Base-by-base conservation (phyloP, 2,329 filamentous ascomycete species). In the Colletotrichum tamarilloi region DNA sequence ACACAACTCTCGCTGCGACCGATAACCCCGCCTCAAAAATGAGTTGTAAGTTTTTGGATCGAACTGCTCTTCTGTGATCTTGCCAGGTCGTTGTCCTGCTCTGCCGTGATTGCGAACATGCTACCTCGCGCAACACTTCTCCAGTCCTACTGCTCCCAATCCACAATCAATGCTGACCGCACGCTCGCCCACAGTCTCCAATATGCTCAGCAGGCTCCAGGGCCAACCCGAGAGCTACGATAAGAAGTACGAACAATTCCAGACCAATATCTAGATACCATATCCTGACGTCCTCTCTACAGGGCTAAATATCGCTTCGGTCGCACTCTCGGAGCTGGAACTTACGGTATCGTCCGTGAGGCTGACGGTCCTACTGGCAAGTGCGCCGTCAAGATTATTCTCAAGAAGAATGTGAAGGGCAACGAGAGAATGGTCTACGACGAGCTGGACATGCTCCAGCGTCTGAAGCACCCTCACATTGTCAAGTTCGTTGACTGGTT, bases 351-450 rank as follows among this genome's bases (percentile, higher is more conserved):
- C 80, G 97, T 99, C 80, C 92, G 97, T 79, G 97, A 99, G 85
- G 97, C 97, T 74, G 95, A 98, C 75, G 90, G 94, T 77, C 91
- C 93, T 55, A 89, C 90, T 24, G 94, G 95, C 82, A 90, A 98
- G 87, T 95, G 97, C 74, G 97, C 97, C 53, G 91, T 99, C 84
- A 99, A 99, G 89, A 98, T 99, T 82, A 99, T 99, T 83, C 87
- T 98, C 80, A 99, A 99, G 90, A 98, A 98, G 88, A 98, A 98
- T 84, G 96, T 99, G 82, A 97, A 95, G 83, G 96, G 95, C 76
- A 98, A 98, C 79, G 97, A 99, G 87, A 92, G 93, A 83, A 99
- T 99, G 97, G 97, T 99, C 53, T 97, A 97, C 82, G 97, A 99
- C 83, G 97, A 99, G 86, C 89, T 99, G 79, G 90, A 95, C 77